Percentiles rank a stretch among this genome's conserved stretches.
These are phyloP conservation scores for Rhododendron henanense DNA, from an alignment of 148 eudicot species.

Conservation along the genomic window DNA sequence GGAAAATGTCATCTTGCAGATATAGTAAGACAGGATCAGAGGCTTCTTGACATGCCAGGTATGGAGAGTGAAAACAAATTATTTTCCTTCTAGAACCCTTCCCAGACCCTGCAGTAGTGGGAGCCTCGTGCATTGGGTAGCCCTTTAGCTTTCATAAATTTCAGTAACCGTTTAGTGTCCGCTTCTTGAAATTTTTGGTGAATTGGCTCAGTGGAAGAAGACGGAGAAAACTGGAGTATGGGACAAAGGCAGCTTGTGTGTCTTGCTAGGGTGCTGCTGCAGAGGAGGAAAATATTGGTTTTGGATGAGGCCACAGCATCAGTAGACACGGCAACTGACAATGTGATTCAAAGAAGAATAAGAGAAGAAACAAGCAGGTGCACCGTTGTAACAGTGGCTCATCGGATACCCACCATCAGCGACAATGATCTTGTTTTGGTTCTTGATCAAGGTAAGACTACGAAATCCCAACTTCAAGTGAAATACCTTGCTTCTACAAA, in stretches of 20 bases:
- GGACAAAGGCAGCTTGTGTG: constrained; percentile 94
- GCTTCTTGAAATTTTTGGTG: background rate
- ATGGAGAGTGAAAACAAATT: constrained; percentile 1
- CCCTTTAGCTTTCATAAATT: background rate
- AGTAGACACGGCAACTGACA: constrained; percentile 84
- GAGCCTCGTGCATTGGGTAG: background rate
- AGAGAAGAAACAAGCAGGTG: constrained; percentile 72
- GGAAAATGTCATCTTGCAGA: constrained; percentile 66
- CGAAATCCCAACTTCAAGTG: background rate
- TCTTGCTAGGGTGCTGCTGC: constrained; percentile 71
- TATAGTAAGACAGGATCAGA: constrained; percentile 48
- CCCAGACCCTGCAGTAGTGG: background rate
- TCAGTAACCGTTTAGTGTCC: background rate
- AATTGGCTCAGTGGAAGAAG: constrained; percentile 67
- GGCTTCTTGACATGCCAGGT: constrained; percentile 81
- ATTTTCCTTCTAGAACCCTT: background rate
- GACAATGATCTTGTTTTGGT: constrained; percentile 86
- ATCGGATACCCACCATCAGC: constrained; percentile 72
- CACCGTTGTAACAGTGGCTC: constrained; percentile 75
- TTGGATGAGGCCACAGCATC: constrained; percentile 96
- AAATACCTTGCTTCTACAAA: background rate
- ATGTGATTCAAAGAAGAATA: constrained; percentile 68
- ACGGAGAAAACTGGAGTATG: constrained; percentile 93
- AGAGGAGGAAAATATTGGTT: constrained; percentile 70
- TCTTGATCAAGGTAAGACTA: constrained; percentile 72